Evolutionary conservation across 192 early-diverging fungal species (phyloP).

Genomic region (Coemansia sp.): DNA sequence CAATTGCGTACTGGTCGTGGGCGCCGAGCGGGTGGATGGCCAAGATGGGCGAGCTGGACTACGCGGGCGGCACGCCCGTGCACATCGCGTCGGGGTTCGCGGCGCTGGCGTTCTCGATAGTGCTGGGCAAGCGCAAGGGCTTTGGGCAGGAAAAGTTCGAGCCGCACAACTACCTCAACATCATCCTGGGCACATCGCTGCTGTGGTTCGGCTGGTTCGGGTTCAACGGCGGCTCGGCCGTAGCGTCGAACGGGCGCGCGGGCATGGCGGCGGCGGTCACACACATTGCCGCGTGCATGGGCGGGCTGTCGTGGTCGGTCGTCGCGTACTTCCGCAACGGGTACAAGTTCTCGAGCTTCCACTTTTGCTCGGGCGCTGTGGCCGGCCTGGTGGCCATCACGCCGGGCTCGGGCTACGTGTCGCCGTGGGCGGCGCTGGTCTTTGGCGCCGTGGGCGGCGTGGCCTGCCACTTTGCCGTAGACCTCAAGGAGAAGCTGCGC

Average conservation of each 20-base stretch:
- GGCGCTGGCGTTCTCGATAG: constrained; percentile 83
- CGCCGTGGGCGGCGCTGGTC: constrained; percentile 75
- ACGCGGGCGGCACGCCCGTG: constrained; percentile 95
- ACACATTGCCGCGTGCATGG: constrained; percentile 80
- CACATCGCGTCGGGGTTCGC: constrained; percentile 90
- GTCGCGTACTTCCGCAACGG: constrained; percentile 75
- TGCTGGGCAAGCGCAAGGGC: constrained; percentile 79
- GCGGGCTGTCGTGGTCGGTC: constrained; percentile 80
- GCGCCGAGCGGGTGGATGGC: constrained; percentile 80
- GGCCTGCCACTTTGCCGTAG: constrained; percentile 77
- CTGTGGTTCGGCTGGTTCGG: constrained; percentile 98
- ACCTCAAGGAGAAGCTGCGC: constrained; percentile 79
- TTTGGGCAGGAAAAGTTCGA: constrained; percentile 69
- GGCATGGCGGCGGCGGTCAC: constrained; percentile 84
- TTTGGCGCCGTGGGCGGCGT: constrained; percentile 74
- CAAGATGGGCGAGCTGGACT: constrained; percentile 84
- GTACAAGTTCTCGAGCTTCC: constrained; percentile 82
- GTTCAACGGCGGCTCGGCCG: constrained; percentile 90
- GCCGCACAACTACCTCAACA: constrained; percentile 90
- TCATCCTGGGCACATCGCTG: constrained; percentile 83
- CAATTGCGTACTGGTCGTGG: constrained; percentile 97
- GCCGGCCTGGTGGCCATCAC: constrained; percentile 92
- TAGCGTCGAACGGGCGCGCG: constrained; percentile 78
- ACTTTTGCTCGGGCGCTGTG: constrained; percentile 93
- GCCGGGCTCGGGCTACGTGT: constrained; percentile 85